Base-by-base conservation (phyloP, 441 rosid species). In the Euphorbia neoarborescens region DNA sequence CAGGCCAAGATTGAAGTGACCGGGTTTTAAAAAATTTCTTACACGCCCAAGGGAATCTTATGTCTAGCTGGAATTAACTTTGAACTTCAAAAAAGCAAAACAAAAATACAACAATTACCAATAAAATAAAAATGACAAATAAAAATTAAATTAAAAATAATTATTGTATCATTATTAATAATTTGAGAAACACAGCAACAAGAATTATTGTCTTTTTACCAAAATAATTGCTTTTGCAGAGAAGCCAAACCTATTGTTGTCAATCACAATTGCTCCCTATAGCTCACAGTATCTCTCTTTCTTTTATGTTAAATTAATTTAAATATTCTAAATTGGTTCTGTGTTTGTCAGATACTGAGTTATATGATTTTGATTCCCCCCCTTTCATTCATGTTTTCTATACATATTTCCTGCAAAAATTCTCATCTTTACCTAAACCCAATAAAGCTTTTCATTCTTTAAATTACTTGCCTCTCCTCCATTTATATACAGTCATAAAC, bases 391-490 rank as follows among this genome's bases (percentile, higher is more conserved):
- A 62, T 65, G 37, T 28, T 63, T 27, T 51, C 50, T 11, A 44
- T 3, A 44, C 50, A 19, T 53, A 4, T 51, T 62, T 68, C 28
- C 67, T 87, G 82, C 82, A 73, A 60, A 84, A 81, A 69, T 70
- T 80, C 82, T 72, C 53, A 50, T 80, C 90, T 86, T 86, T 86
- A 77, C 56, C 84, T 59, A 76, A 68, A 69, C 81, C 84, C 90
- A 72, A 86, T 84, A 86, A 86, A 81, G 88, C 79, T 77, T 40
- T 38, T 68, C 14, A 51, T 51, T 51, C 57, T n/a, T n/a, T 51
- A 51, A 19, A 40, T 73, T 24, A 44, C 24, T 77, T 73, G 66
- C 38, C 53, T 79, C 64, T 34, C 51, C 71, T 78, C 78, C 84
- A 75, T 65, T 76, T 74, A 75, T 62, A 77, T 74, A 83, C 83